Conservation (phyloP, 495 filamentous ascomycete genomes). For the Tuber borchii region DNA sequence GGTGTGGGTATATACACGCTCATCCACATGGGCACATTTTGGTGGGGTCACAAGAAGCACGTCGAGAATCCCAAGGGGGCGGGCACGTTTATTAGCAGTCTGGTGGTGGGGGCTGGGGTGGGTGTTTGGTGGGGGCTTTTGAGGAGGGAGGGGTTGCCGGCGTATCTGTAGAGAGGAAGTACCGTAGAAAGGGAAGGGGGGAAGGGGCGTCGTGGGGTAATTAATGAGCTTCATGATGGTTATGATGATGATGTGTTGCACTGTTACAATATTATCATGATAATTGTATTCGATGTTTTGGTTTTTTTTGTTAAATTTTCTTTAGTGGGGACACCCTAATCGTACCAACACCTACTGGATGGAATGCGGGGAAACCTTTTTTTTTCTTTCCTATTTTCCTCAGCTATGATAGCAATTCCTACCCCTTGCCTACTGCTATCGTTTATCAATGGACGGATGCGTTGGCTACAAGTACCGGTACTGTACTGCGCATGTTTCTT, state of each 20-base stretch:
- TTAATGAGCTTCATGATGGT: neutral
- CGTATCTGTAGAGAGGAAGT: neutral
- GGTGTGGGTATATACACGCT: constrained; percentile 29
- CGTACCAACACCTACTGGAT: neutral
- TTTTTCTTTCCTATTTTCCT: neutral
- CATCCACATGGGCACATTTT: constrained; percentile 34
- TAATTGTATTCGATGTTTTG: neutral
- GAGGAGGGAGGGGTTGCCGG: constrained; percentile 3
- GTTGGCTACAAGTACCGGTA: neutral
- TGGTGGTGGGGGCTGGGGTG: constrained; percentile 21
- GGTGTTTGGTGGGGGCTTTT: constrained; percentile 32
- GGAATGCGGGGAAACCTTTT: neutral
- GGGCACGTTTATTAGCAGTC: constrained; percentile 17
- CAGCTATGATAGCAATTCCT: neutral
- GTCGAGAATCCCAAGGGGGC: constrained; percentile 27
- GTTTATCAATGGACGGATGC: neutral
- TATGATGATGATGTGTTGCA: neutral
- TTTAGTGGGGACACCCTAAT: neutral
- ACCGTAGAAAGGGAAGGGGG: neutral
- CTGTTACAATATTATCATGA: neutral
- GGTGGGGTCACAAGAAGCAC: constrained; percentile 31
- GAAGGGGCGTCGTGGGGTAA: neutral
- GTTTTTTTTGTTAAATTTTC: neutral
- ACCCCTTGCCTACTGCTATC: neutral
- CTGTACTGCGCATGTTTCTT: neutral